These are phyloP conservation scores for Blastobotrys ciferrii DNA, from an alignment of 1,139 yeast genomes.

Conservation along the genomic window DNA sequence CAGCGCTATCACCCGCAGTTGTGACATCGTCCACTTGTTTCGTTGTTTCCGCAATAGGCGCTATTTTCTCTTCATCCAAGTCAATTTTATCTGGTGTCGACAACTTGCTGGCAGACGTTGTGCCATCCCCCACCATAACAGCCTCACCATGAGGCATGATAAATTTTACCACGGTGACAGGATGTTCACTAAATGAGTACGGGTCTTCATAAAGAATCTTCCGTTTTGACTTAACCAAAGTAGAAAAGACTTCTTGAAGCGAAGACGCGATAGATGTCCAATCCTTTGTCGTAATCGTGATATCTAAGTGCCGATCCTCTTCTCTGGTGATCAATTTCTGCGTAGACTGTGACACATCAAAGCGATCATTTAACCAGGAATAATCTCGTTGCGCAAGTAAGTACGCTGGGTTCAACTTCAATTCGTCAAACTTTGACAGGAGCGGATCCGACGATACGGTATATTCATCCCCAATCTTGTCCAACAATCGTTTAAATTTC, in stretches of 20 bases:
- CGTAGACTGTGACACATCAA: conserved; percentile 5
- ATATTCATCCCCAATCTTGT: conserved; percentile 29
- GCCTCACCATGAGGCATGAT: conserved; percentile 26
- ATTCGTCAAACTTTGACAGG: conserved; percentile 16
- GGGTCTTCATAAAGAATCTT: conserved; percentile 28
- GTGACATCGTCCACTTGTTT: too few species aligned
- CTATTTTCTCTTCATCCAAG: too few species aligned
- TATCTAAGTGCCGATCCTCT: conserved; percentile 17
- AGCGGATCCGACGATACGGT: conserved; percentile 21
- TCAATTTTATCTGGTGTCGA: too few species aligned
- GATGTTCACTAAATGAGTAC: conserved; percentile 23
- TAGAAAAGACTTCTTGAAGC: conserved; percentile 25
- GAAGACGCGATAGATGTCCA: conserved; percentile 30
- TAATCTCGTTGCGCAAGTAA: conserved; percentile 15
- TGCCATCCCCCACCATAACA: conserved; percentile 5
- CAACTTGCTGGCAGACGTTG: too few species aligned
- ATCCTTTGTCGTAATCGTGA: conserved; percentile 28
- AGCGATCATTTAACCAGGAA: conserved; percentile 22
- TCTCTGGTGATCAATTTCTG: conserved; percentile 6
- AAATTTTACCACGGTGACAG: conserved; percentile 27
- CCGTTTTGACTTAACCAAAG: conserved; percentile 22
- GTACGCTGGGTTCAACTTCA: conserved; percentile 17
- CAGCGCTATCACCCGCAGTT: too few species aligned
- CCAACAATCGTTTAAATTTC: conserved; percentile 29
- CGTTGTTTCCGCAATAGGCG: too few species aligned